These are phyloP conservation scores for Ascochyta lentis DNA, from an alignment of 2,329 filamentous ascomycete genomes.

Conservation along the genomic window DNA sequence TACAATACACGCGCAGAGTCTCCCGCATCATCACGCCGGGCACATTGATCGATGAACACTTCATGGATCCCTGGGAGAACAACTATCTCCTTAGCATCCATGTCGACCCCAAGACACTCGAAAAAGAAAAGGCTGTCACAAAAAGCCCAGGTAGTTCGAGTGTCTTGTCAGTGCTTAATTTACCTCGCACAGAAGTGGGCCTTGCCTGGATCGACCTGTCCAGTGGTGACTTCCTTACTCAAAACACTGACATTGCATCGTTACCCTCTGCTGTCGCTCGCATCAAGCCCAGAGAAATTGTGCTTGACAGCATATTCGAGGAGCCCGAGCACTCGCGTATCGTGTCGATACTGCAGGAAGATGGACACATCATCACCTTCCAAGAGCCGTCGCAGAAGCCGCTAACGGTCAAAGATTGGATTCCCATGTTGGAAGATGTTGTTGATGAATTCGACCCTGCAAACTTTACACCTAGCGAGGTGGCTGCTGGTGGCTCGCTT, in stretches of 20 bases:
- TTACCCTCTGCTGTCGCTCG: conserved; percentile 83
- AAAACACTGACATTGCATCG: conserved; percentile 72
- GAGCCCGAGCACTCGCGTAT: conserved; percentile 65
- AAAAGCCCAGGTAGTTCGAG: conserved; percentile 37
- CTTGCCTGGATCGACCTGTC: conserved; percentile 95
- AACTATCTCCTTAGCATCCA: conserved; percentile 90
- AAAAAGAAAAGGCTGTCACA: conserved; percentile 31
- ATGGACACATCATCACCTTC: conserved; percentile 78
- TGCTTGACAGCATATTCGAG: conserved; percentile 68
- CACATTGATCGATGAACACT: conserved; percentile 95
- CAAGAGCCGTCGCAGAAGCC: conserved; percentile 58
- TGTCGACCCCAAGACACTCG: conserved; percentile 51
- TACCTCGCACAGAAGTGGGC: conserved; percentile 64
- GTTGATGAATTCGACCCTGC: conserved; percentile 61
- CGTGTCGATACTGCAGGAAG: conserved; percentile 73
- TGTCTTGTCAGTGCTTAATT: conserved; percentile 42
- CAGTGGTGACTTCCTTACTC: conserved; percentile 92
- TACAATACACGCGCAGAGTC: conserved; percentile 85
- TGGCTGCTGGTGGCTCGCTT: conserved; percentile 78
- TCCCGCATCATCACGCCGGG: conserved; percentile 90
- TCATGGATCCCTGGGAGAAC: conserved; percentile 92
- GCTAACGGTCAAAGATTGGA: conserved; percentile 69
- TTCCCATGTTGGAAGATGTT: conserved; percentile 75
- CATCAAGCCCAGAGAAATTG: conserved; percentile 82
- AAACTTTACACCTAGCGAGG: conserved; percentile 71